Conservation (phyloP, 2,329 filamentous ascomycete genomes). For the Drechslerella coelobrocha region DNA sequence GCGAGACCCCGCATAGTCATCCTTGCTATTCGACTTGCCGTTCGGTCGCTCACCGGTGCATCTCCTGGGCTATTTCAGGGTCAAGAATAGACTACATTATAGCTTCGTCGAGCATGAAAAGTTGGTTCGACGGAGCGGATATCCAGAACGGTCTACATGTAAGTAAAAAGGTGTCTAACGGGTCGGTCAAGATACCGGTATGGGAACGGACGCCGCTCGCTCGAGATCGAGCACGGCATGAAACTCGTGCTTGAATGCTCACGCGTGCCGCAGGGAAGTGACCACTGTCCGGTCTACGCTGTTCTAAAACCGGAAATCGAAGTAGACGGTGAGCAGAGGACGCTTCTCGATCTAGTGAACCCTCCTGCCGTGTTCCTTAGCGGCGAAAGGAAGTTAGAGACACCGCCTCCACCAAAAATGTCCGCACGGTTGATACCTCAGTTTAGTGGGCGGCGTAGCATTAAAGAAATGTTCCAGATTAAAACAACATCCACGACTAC, state of each 20-base stretch:
- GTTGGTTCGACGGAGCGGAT: slow-evolving; percentile 79
- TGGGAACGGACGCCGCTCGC: no score
- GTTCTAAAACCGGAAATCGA: slow-evolving; percentile 70
- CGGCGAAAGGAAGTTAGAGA: slow-evolving; percentile 71
- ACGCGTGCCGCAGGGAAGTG: slow-evolving; percentile 70
- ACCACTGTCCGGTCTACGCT: slow-evolving; percentile 93
- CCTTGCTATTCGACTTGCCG: not conserved
- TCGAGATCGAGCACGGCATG: not conserved
- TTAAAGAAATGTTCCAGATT: slow-evolving; percentile 83
- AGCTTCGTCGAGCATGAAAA: slow-evolving; percentile 77
- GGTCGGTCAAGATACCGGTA: no score
- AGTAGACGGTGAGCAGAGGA: slow-evolving; percentile 61
- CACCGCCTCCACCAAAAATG: slow-evolving; percentile 69
- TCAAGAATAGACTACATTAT: slow-evolving; percentile 93
- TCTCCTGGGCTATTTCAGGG: slow-evolving; percentile 63
- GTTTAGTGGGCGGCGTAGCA: slow-evolving; percentile 81
- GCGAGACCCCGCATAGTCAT: not conserved
- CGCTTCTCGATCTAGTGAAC: slow-evolving; percentile 78
- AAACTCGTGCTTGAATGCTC: slow-evolving; percentile 46
- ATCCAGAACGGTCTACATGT: slow-evolving; percentile 90
- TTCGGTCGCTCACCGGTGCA: not conserved
- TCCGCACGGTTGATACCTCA: slow-evolving; percentile 87
- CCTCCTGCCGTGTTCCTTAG: slow-evolving; percentile 72
- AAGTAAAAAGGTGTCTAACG: slow-evolving; percentile 36
- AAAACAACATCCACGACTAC: slow-evolving; percentile 58